A percentile compares a stretch with the other conserved stretches of the same genome.
These are phyloP conservation scores for Pueraria montana DNA, from an alignment of 306 rosid species.

Conservation along the genomic window DNA sequence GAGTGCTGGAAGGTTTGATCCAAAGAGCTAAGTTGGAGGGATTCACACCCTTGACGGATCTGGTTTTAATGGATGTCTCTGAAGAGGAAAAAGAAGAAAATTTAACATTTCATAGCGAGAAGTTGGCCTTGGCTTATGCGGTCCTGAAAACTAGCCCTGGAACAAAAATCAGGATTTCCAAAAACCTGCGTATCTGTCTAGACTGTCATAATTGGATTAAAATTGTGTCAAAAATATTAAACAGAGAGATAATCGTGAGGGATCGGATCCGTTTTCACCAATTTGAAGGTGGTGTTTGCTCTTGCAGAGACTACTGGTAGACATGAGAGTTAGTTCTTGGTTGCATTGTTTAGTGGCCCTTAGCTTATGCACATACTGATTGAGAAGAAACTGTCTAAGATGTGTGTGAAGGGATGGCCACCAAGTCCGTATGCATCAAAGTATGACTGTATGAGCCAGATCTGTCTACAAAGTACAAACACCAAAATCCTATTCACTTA, in stretches of 20 bases:
- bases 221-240: constrained; percentile 57
- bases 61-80: constrained; percentile 85
- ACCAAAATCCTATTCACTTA: constrained; percentile 3
- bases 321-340: constrained; percentile 42
- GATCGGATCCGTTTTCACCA: constrained; percentile 82
- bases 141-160: constrained; percentile 75
- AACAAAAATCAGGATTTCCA: constrained; percentile 67
- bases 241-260: constrained; percentile 71
- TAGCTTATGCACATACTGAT: neutral
- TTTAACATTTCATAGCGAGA: constrained; percentile 67
- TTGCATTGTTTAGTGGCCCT: constrained; percentile 24
- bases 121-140: constrained; percentile 77
- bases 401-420: neutral
- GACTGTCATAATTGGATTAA: constrained; percentile 75
- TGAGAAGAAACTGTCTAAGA: constrained; percentile 31
- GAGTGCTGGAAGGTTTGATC: constrained; percentile 69
- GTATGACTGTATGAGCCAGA: neutral
- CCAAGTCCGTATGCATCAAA: constrained; percentile 30
- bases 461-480: constrained; percentile 26
- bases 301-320: constrained; percentile 83
- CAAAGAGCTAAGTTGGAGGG: constrained; percentile 64
- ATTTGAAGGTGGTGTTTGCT: constrained; percentile 74
- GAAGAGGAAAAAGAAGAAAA: constrained; percentile 84
- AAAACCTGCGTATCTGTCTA: constrained; percentile 64
- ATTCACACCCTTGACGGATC: constrained; percentile 66